phyloP scores from a whole-genome alignment of 2,329 filamentous ascomycete species.

The Mollisiaceae sp. region DNA sequence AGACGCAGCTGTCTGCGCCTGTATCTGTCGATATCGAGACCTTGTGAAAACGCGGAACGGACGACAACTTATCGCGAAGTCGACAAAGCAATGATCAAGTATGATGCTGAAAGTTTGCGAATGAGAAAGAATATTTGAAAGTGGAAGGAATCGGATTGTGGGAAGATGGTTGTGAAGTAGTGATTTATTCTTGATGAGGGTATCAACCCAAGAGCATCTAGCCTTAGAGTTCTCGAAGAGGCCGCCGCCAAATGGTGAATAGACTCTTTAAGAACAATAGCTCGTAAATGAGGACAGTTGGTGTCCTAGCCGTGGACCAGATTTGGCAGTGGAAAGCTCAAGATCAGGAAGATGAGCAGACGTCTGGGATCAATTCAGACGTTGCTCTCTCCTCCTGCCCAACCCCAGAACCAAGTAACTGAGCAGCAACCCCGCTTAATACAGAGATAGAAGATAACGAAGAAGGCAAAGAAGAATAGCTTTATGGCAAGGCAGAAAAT shows the following conservation, averaged over 20 bases:
- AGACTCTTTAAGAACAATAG: not conserved
- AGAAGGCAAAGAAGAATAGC: not conserved
- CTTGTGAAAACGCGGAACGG: too few species aligned
- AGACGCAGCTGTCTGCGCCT: too few species aligned
- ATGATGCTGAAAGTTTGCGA: not conserved
- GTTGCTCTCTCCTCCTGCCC: constrained; percentile 7
- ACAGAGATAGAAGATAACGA: not conserved
- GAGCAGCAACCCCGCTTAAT: not conserved
- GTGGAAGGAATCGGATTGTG: not conserved
- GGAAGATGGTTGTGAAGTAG: not conserved
- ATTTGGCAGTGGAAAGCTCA: not conserved
- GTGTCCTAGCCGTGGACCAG: not conserved
- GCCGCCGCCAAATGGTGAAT: not conserved
- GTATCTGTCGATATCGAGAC: too few species aligned
- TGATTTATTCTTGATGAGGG: not conserved
- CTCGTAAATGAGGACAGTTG: too few species aligned
- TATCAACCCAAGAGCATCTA: not conserved
- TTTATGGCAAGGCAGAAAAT: not conserved
- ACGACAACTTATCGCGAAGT: too few species aligned
- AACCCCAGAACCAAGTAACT: not conserved
- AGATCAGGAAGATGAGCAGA: not conserved
- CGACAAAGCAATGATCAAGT: not conserved
- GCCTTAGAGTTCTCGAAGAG: not conserved
- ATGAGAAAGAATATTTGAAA: not conserved
- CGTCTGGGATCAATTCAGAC: constrained; percentile 13